Conservation (phyloP, 495 filamentous ascomycete species). For the Chlorociboria aeruginascens region DNA sequence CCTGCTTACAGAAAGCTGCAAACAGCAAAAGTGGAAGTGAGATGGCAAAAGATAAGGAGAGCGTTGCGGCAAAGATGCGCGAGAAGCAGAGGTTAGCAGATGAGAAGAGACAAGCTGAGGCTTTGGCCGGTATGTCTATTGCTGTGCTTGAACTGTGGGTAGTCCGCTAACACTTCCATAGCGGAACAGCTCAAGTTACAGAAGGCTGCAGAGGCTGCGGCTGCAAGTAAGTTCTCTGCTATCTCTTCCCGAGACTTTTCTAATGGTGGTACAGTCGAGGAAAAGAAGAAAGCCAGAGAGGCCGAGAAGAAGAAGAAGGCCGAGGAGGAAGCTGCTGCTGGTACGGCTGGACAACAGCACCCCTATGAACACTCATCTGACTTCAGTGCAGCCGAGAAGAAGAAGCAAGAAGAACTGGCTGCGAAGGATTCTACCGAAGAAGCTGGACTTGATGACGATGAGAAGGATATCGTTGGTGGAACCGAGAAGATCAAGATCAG, state of each 20-base stretch:
- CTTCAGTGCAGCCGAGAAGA: conserved; percentile 25
- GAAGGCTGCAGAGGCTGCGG: too few species aligned
- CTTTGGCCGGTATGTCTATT: too few species aligned
- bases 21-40: conserved; percentile 52
- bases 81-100: conserved; percentile 51
- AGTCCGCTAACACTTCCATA: too few species aligned
- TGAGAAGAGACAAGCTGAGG: too few species aligned
- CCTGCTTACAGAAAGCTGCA: conserved; percentile 44
- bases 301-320: too few species aligned
- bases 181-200: too few species aligned
- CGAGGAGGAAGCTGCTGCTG: conserved; percentile 32
- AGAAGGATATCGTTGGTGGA: conserved; percentile 10
- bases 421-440: conserved; percentile 34
- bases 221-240: too few species aligned
- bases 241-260: too few species aligned
- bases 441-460: conserved; percentile 22
- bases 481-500: not conserved
- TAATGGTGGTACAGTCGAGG: too few species aligned
- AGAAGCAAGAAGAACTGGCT: not conserved
- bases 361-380: not conserved
- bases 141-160: too few species aligned
- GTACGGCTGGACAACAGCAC: conserved; percentile 31
- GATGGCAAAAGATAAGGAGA: conserved; percentile 61
- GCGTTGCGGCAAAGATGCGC: conserved; percentile 72
- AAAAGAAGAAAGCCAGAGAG: too few species aligned